Percentiles rank a stretch among this genome's conserved stretches.
Conservation (phyloP, 345 rosid species). For the Populus davidiana region DNA sequence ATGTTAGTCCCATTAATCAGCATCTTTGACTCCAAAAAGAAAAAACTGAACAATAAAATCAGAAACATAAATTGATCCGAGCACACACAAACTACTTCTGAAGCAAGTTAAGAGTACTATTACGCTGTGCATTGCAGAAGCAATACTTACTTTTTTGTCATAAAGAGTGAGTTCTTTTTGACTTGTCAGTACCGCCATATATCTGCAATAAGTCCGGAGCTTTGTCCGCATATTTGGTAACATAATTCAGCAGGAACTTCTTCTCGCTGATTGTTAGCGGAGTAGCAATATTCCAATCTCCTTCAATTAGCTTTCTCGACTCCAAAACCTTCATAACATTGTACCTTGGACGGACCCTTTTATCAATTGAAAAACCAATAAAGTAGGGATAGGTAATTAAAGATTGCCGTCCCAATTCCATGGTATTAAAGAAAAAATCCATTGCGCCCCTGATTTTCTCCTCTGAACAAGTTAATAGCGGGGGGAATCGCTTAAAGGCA, state of each 20-base stretch:
- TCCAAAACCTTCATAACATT: constrained; percentile 16
- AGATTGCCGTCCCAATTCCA: constrained; percentile 2
- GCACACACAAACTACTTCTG: too few species aligned
- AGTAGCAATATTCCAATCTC: background rate
- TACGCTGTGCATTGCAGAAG: background rate
- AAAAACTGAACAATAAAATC: too few species aligned
- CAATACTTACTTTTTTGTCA: background rate
- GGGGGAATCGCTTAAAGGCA: constrained; percentile 12
- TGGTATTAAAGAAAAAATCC: constrained; percentile 19
- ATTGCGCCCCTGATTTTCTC: constrained; percentile 10
- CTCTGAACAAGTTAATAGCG: constrained; percentile 4
- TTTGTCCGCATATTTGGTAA: background rate
- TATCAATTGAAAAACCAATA: constrained; percentile 10
- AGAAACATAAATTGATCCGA: too few species aligned
- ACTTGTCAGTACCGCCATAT: background rate
- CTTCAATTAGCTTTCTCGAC: constrained; percentile 24
- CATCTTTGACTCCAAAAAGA: too few species aligned
- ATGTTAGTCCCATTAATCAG: too few species aligned
- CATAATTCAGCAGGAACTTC: constrained; percentile 16
- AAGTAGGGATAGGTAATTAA: constrained; percentile 14
- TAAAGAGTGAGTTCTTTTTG: background rate
- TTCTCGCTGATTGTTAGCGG: constrained; percentile 2
- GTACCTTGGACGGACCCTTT: constrained; percentile 23
- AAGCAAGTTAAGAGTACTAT: too few species aligned
- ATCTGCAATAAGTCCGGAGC: constrained; percentile 22